These are phyloP conservation scores for Penicillium vulpinum DNA, from an alignment of 2,329 filamentous ascomycete species.

Conservation along the genomic window DNA sequence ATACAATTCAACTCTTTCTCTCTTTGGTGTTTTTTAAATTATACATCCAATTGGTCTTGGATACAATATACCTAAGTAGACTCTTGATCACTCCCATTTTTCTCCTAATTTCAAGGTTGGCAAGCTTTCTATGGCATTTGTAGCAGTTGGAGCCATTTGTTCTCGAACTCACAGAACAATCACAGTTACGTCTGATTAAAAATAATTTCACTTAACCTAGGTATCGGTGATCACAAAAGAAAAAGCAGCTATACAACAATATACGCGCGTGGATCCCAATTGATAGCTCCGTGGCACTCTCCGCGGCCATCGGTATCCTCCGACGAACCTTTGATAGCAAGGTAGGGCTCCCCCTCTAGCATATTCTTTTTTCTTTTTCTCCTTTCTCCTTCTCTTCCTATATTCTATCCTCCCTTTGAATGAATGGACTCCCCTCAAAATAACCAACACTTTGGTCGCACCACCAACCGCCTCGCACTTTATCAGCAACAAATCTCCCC, in stretches of 20 bases:
- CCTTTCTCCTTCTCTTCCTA: constrained; percentile 1
- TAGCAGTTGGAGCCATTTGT: background rate
- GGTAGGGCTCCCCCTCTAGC: background rate
- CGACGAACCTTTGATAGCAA: constrained; percentile 31
- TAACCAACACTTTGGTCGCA: constrained; percentile 25
- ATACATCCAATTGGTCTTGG: background rate
- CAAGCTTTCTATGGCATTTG: background rate
- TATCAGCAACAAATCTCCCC: constrained; percentile 35
- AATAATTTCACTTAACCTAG: background rate
- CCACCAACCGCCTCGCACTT: constrained; percentile 35
- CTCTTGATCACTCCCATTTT: no score
- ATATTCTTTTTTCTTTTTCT: constrained; percentile 3
- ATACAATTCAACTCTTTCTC: background rate
- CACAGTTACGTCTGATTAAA: background rate
- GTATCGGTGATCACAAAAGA: background rate
- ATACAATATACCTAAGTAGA: background rate
- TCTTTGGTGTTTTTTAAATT: background rate
- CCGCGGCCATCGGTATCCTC: constrained; percentile 37
- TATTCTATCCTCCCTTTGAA: constrained; percentile 15
- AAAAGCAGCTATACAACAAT: background rate
- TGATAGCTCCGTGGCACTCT: constrained; percentile 27
- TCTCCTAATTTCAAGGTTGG: background rate
- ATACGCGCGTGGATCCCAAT: background rate
- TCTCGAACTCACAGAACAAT: background rate
- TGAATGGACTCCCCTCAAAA: constrained; percentile 24